A percentile compares a stretch with the other conserved stretches of the same genome.
These are phyloP conservation scores for Nemania abortiva DNA, from an alignment of 2,329 filamentous ascomycete genomes.

Conservation along the genomic window DNA sequence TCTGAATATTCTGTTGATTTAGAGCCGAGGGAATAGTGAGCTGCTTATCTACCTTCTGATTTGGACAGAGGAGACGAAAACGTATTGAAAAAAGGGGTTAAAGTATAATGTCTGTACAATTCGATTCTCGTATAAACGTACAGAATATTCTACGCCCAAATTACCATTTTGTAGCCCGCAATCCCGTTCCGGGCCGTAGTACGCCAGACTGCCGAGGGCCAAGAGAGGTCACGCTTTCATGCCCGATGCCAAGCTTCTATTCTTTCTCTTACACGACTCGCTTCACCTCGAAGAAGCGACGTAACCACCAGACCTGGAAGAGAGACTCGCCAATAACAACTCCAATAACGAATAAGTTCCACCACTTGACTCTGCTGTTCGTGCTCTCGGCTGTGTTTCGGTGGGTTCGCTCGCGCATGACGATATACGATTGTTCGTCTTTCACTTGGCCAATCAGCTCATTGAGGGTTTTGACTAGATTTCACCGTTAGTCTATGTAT, in stretches of 20 bases:
- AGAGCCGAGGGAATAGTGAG: not conserved
- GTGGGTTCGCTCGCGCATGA: conserved; percentile 94
- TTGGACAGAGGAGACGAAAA: not conserved
- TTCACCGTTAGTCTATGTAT: conserved; percentile 17
- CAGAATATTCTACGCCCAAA: conserved; percentile 35
- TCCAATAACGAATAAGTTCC: conserved; percentile 95
- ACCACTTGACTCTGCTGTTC: conserved; percentile 98
- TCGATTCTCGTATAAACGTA: conserved; percentile 41
- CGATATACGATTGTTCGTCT: conserved; percentile 97
- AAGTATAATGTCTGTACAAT: conserved; percentile 38
- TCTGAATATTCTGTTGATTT: not conserved
- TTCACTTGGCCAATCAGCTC: conserved; percentile 92
- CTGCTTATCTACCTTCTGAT: not conserved
- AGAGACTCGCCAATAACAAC: conserved; percentile 91
- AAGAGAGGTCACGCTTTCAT: conserved; percentile 24
- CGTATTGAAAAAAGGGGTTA: not conserved
- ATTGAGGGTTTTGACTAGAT: conserved; percentile 81
- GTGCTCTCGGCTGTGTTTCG: conserved; percentile 99
- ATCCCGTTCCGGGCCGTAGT: conserved; percentile 41
- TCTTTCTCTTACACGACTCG: conserved; percentile 66
- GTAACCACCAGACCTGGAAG: conserved; percentile 99
- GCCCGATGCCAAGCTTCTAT: conserved; percentile 8
- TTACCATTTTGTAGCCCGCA: conserved; percentile 38
- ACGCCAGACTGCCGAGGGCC: conserved; percentile 45
- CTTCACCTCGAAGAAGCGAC: conserved; percentile 95